Evolutionary conservation across 495 filamentous ascomycete species (phyloP).

Genomic region (Lentithecium fluviatile): DNA sequence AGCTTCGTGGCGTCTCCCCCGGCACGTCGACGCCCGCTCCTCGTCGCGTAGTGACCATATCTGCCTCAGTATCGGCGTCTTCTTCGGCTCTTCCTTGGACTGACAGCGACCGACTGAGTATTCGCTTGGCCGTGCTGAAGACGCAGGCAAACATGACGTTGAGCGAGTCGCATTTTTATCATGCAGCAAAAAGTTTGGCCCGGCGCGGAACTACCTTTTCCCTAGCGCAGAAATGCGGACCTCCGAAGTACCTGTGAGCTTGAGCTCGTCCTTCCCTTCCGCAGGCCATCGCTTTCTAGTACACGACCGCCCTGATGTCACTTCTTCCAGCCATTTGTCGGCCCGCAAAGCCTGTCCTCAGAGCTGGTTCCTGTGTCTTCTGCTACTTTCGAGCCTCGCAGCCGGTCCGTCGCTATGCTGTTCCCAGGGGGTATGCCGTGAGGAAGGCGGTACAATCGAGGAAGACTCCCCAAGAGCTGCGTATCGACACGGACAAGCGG

Average conservation of each 20-base stretch:
- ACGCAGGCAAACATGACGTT: conserved; percentile 27
- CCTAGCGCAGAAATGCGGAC: conserved; percentile 14
- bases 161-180: conserved; percentile 15
- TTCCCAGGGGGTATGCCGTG: background rate
- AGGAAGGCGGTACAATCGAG: background rate
- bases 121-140: conserved; percentile 20
- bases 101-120: conserved; percentile 29
- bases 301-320: background rate
- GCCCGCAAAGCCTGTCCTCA: background rate
- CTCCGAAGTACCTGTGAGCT: conserved; percentile 13
- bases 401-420: background rate
- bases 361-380: conserved; percentile 14
- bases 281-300: background rate
- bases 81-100: conserved; percentile 8
- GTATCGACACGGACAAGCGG: background rate
- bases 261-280: background rate
- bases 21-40: conserved; percentile 14
- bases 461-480: background rate
- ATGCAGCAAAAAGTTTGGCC: conserved; percentile 11
- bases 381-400: conserved; percentile 15
- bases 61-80: background rate
- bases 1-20: conserved; percentile 4
- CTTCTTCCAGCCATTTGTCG: background rate
- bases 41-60: conserved; percentile 33
- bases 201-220: conserved; percentile 13